Base-by-base conservation (phyloP, 73 alveolate species). In the Blepharisma japonicum region DNA sequence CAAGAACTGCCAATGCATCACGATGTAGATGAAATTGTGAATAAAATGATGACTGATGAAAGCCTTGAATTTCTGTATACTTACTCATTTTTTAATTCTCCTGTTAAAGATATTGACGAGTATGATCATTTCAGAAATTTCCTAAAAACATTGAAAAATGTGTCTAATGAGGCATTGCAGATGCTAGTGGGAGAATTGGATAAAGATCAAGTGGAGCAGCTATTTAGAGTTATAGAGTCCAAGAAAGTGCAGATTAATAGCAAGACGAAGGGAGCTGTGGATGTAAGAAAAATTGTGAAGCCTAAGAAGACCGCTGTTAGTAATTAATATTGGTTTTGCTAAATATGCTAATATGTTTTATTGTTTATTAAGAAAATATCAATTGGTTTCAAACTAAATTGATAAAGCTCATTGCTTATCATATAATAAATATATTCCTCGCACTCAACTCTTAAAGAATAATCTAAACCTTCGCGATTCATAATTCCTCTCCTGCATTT, bases 111-210 rank as follows among this genome's bases (percentile, higher is more conserved):
- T 18, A 9, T 70, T 45, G 80, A 70, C 5, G 80, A 70, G 21
- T 70, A 70, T 70, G 68, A 70, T 9, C 27, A 38, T 47, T 70
- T 70, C 39, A 39, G 45, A 45, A 47, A 45, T 45, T 14, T 70
- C 6, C 32, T 70, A 7, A 70, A 70, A 45, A 38, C 38, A 9
- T 47, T 70, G 42, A 32, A 32, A 32, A 32, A 3, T 32, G 42
- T 32, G 42, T 32, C 42, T 32, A 32, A 32, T 32, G 42, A 32
- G 42, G 42, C 42, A 32, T 32, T 32, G 3, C 42, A 32, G 42
- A 32, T 32, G 42, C 42, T 32, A 3, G 47, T 61, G 14, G 11
- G 49, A 39, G 14, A 14, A 18, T 9, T 61, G 47, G 23, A 61
- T 25, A 25, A 25, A 25, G 18, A 8, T 11, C 74, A 61, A 25